Conservation (phyloP, 768 basidiomycete species). For the Collybia sordida region DNA sequence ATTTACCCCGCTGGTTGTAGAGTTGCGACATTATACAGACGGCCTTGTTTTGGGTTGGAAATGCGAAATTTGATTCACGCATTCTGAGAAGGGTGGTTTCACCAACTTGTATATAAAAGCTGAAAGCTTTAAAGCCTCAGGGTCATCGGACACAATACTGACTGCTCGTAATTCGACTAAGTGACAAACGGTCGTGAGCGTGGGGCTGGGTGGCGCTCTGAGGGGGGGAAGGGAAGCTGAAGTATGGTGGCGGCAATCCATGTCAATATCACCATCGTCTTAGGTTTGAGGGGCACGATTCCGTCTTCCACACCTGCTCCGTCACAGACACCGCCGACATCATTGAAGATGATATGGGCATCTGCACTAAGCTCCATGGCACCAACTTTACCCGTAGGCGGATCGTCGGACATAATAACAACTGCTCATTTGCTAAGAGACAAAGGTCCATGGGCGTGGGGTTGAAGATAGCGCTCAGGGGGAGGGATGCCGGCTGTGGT, state of each 20-base stretch:
- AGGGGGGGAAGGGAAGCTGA: slow-evolving; percentile 32
- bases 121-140: too few relatives aligned
- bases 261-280: slow-evolving; percentile 86
- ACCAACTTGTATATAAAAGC: too few relatives aligned
- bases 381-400: slow-evolving; percentile 20
- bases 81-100: too few relatives aligned
- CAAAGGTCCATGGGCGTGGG: slow-evolving; percentile 19
- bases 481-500: slow-evolving; percentile 17
- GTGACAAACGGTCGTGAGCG: too few relatives aligned
- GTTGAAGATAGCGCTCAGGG: slow-evolving; percentile 14
- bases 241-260: slow-evolving; percentile 41
- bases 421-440: slow-evolving; percentile 26
- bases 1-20: too few relatives aligned
- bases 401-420: slow-evolving; percentile 40
- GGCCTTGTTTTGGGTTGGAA: too few relatives aligned
- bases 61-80: too few relatives aligned
- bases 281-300: slow-evolving; percentile 74
- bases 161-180: too few relatives aligned
- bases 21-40: too few relatives aligned
- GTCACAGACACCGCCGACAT: slow-evolving; percentile 23
- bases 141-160: too few relatives aligned
- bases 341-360: slow-evolving; percentile 45
- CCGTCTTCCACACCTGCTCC: slow-evolving; percentile 69
- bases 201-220: slow-evolving; percentile 23
- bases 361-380: slow-evolving; percentile 24